phyloP scores from a whole-genome alignment of 495 filamentous ascomycete genomes.

The Aspergillus olivimuriae region DNA sequence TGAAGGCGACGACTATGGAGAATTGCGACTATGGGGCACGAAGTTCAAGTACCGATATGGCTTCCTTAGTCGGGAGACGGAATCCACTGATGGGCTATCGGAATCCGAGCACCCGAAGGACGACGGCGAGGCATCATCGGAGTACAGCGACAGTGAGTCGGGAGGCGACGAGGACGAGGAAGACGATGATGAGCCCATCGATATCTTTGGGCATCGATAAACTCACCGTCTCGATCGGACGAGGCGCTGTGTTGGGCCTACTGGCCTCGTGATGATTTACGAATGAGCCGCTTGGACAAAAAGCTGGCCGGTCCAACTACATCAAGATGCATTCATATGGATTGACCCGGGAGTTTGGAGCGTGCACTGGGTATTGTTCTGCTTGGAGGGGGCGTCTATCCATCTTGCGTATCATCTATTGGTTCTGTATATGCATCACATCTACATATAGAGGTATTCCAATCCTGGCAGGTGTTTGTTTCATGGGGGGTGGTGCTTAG shows the following conservation, averaged over 20 bases:
- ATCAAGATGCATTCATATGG: too few relatives aligned
- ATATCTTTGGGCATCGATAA: slow-evolving; percentile 66
- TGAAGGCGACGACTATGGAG: slow-evolving; percentile 50
- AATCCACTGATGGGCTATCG: slow-evolving; percentile 20
- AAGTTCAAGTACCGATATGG: slow-evolving; percentile 40
- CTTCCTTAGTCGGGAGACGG: slow-evolving; percentile 29
- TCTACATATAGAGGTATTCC: too few relatives aligned
- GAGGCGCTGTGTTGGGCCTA: not conserved
- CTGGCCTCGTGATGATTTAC: not conserved
- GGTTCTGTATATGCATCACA: too few relatives aligned
- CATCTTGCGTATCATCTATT: too few relatives aligned
- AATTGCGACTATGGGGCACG: slow-evolving; percentile 60
- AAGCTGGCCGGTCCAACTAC: too few relatives aligned
- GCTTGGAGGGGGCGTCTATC: too few relatives aligned
- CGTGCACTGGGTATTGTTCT: too few relatives aligned
- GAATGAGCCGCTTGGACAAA: too few relatives aligned
- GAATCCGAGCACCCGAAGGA: slow-evolving; percentile 32
- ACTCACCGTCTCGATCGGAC: not conserved
- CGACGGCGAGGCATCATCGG: slow-evolving; percentile 18
- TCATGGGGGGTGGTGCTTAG: too few relatives aligned
- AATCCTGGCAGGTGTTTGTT: too few relatives aligned
- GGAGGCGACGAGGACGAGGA: slow-evolving; percentile 46
- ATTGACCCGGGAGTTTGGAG: too few relatives aligned
- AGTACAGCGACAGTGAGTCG: slow-evolving; percentile 15
- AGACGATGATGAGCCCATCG: slow-evolving; percentile 53